phyloP scores from a whole-genome alignment of 768 basidiomycete genomes.

The Xerocomus spinulosus region DNA sequence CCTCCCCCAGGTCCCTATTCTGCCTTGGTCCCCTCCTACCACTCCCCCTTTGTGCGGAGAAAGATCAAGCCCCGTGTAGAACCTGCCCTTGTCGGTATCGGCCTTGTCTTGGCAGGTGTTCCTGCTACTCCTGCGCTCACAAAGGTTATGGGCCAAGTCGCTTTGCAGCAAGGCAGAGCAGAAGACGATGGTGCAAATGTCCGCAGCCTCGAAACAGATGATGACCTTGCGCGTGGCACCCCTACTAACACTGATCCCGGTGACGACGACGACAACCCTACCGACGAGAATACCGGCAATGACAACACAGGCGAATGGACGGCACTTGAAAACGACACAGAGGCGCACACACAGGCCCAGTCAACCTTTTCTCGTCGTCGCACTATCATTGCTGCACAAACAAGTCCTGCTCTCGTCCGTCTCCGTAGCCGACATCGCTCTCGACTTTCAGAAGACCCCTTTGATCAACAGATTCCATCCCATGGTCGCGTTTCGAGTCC shows the following conservation, averaged over 20 bases:
- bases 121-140: slow-evolving; percentile 75
- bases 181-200: slow-evolving; percentile 54
- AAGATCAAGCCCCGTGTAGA: slow-evolving; percentile 70
- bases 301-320: slow-evolving; percentile 17
- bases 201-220: slow-evolving; percentile 45
- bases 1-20: slow-evolving; percentile 66
- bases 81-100: slow-evolving; percentile 81
- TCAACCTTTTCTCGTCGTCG: slow-evolving; percentile 35
- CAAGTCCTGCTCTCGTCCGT: slow-evolving; percentile 67
- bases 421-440: slow-evolving; percentile 49
- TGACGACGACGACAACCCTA: slow-evolving; percentile 43
- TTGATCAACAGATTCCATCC: slow-evolving; percentile 59
- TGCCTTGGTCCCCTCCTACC: slow-evolving; percentile 46
- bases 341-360: slow-evolving; percentile 7
- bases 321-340: slow-evolving; percentile 11
- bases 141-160: slow-evolving; percentile 73
- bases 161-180: slow-evolving; percentile 82
- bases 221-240: slow-evolving; percentile 34
- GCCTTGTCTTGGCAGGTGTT: slow-evolving; percentile 69
- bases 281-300: slow-evolving; percentile 38
- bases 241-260: slow-evolving; percentile 18
- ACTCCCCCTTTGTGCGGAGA: slow-evolving; percentile 46
- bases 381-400: slow-evolving; percentile 63
- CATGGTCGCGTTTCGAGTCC: slow-evolving; percentile 37
- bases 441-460: slow-evolving; percentile 65